These are phyloP conservation scores for Cordyceps militaris DNA, from an alignment of 2,329 filamentous ascomycete genomes.

Conservation along the genomic window DNA sequence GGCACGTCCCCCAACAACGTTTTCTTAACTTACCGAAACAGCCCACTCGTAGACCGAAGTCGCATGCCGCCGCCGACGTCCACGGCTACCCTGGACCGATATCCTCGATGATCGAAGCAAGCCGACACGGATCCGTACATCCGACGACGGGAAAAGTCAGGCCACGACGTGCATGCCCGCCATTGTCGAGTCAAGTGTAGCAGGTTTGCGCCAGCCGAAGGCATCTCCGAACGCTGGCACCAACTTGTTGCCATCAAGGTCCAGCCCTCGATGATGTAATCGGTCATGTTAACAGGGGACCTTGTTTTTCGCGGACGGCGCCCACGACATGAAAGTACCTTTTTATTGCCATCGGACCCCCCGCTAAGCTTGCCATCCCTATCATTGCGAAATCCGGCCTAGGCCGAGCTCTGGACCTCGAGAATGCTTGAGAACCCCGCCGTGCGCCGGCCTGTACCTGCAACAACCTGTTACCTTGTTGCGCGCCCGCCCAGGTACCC, in stretches of 20 bases:
- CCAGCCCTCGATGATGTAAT: neutral
- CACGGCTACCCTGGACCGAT: conserved; percentile 4
- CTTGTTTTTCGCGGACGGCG: rapidly evolving
- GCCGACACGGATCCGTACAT: conserved; percentile 8
- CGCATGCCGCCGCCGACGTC: neutral
- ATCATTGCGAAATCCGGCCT: neutral
- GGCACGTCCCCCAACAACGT: neutral
- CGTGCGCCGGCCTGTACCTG: neutral
- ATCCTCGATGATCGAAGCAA: conserved; percentile 10
- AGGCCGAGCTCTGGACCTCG: neutral
- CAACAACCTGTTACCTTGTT: neutral
- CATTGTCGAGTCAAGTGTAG: neutral
- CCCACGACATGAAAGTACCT: neutral
- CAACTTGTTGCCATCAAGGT: neutral
- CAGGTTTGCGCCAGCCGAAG: neutral
- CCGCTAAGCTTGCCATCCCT: neutral
- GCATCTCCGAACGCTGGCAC: neutral
- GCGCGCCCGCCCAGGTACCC: too few species aligned
- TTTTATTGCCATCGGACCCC: neutral
- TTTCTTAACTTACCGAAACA: neutral
- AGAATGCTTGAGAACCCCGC: neutral
- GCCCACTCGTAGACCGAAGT: neutral
- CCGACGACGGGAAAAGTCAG: neutral
- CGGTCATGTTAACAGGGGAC: neutral
- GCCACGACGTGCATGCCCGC: neutral